These are phyloP conservation scores for Daldinia loculata DNA, from an alignment of 495 filamentous ascomycete species.

Conservation along the genomic window DNA sequence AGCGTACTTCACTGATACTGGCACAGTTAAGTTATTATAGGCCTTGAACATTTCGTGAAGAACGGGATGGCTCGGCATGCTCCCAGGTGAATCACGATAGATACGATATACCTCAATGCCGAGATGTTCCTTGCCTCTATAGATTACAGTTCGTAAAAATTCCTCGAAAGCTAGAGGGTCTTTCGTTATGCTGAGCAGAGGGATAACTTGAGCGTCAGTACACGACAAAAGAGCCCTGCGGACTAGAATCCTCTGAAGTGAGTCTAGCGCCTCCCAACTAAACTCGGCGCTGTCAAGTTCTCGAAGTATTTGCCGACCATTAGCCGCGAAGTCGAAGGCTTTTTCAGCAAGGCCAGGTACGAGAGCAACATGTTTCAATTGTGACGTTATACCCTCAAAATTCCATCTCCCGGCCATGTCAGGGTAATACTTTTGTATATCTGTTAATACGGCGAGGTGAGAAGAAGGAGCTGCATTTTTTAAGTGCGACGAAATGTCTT, in stretches of 20 bases:
- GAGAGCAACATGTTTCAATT: slow-evolving; percentile 29
- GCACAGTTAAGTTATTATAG: slow-evolving; percentile 47
- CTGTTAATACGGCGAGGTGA: slow-evolving; percentile 14
- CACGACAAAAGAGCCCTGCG: slow-evolving; percentile 41
- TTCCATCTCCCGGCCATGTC: slow-evolving; percentile 35
- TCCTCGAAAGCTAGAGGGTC: slow-evolving; percentile 45
- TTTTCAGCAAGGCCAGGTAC: slow-evolving; percentile 37
- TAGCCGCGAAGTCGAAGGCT: slow-evolving; percentile 32
- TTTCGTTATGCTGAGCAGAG: slow-evolving; percentile 43
- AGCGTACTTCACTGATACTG: slow-evolving; percentile 39
- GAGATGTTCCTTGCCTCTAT: slow-evolving; percentile 29
- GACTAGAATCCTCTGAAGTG: slow-evolving; percentile 42
- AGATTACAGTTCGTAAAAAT: slow-evolving; percentile 33
- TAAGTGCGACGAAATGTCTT: slow-evolving; percentile 27
- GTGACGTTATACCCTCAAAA: slow-evolving; percentile 34
- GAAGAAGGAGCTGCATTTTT: slow-evolving; percentile 13
- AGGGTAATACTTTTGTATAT: slow-evolving; percentile 34
- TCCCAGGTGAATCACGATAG: slow-evolving; percentile 49
- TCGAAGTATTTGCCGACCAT: slow-evolving; percentile 6
- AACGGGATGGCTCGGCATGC: slow-evolving; percentile 41
- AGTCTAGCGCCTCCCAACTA: slow-evolving; percentile 32
- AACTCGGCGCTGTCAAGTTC: slow-evolving; percentile 9
- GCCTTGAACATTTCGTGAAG: slow-evolving; percentile 55
- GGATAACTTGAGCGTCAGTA: slow-evolving; percentile 30
- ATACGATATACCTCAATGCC: slow-evolving; percentile 46